Base-by-base conservation (phyloP, 2,329 filamentous ascomycete genomes). In the Penicillium verrucosum region DNA sequence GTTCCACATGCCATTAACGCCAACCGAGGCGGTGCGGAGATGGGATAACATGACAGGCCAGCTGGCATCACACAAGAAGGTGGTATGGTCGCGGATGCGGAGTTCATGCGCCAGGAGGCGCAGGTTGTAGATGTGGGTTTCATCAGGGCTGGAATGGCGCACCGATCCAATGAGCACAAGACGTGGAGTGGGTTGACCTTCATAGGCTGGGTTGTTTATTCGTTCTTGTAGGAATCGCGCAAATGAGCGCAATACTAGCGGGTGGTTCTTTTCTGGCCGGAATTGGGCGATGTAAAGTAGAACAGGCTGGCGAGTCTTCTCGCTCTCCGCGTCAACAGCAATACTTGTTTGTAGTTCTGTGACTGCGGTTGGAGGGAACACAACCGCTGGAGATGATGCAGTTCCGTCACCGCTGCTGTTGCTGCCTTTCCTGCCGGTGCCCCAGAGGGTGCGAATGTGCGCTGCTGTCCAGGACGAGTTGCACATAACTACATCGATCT, bases 1-100 rank as follows among this genome's bases (percentile, higher is more conserved):
- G 72, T 97, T 97, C 93, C 94, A 99, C 94, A 99, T 99, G 68
- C 89, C 91, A 67, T 99, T 99, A 30, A 96, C 92, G 48, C 94
- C 94, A 1, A 99, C 84, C 18, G 86, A 93, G 4, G 89, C 87
- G 60, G 80, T 85, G 51, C 85, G 79, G 59, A 97, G 80, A 84
- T 90, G 92, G 32, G 89, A 82, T 10, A 97, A 80, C 51, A 99
- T 90, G 64, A 91, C 85, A 4, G 89, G 85, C 92, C 93, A 99
- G 27, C 89, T 86, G 0, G 91, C 92, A 72, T 99, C 92, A 54
- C 92, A 87, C 61, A 95, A 84, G 72, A 99, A 99, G 56, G 91
- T 85, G 42, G 97, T 92, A 14, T 82, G 80, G 51, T 96, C 88
- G 68, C 89, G 90, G 73, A 97, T 88, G 55, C 87, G 84, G 30